Percentiles rank a stretch among this genome's conserved stretches.
phyloP scores from a whole-genome alignment of 1,284 basidiomycete genomes.

The Cutaneotrichosporon sp. region DNA sequence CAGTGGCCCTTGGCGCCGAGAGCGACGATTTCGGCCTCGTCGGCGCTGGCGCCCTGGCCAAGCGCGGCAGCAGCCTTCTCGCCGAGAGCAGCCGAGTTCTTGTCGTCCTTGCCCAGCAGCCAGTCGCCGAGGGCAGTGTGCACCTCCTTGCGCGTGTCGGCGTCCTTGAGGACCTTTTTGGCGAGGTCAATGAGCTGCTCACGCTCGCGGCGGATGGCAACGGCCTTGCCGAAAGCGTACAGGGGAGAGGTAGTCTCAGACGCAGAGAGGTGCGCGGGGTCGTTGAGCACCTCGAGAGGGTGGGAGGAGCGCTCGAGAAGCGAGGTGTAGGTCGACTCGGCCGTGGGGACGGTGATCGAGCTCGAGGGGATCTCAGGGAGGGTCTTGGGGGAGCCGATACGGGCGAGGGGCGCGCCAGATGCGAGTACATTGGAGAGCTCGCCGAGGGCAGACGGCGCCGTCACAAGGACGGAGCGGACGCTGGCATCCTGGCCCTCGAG shows the following conservation, averaged over 20 bases:
- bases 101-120: conserved; percentile 63
- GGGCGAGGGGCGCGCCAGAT: conserved; percentile 29
- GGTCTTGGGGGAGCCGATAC: conserved; percentile 27
- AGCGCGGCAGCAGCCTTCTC: conserved; percentile 58
- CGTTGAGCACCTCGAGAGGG: conserved; percentile 81
- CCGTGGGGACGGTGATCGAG: conserved; percentile 60
- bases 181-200: conserved; percentile 60
- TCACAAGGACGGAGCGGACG: conserved; percentile 44
- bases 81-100: conserved; percentile 58
- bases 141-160: conserved; percentile 51
- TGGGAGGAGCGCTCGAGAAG: conserved; percentile 79
- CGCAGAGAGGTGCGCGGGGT: conserved; percentile 61
- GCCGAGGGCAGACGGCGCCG: conserved; percentile 34
- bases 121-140: conserved; percentile 69
- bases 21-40: conserved; percentile 53
- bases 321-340: conserved; percentile 87
- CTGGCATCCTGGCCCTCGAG: conserved; percentile 34
- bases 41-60: conserved; percentile 30
- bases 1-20: conserved; percentile 61
- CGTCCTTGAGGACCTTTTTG: conserved; percentile 54
- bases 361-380: conserved; percentile 52
- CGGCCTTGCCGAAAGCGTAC: conserved; percentile 85
- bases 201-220: conserved; percentile 70
- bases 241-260: conserved; percentile 85
- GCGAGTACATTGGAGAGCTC: conserved; percentile 42